A percentile compares a stretch with the other conserved stretches of the same genome.
Conservation (phyloP, 305 asterid species). For the Plantago coronopus region DNA sequence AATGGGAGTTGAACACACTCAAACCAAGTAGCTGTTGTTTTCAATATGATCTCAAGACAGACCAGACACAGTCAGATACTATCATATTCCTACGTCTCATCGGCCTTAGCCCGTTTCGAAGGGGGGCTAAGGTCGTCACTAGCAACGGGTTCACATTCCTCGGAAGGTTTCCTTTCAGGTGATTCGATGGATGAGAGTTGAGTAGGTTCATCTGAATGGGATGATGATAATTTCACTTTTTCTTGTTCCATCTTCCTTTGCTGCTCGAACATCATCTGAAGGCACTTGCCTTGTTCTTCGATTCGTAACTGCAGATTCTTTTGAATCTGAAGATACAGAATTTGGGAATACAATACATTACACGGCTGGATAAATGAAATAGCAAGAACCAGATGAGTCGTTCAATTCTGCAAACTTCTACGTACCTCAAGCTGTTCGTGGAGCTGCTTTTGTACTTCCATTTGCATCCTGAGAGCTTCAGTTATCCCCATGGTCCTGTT, state of each 20-base stretch:
- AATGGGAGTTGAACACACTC: background rate
- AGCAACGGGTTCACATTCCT: constrained; percentile 26
- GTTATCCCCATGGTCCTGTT: constrained; percentile 54
- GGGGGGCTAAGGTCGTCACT: constrained; percentile 20
- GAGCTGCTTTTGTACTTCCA: constrained; percentile 74
- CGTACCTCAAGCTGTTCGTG: constrained; percentile 76
- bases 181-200: constrained; percentile 27
- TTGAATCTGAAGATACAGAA: constrained; percentile 53
- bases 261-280: constrained; percentile 73
- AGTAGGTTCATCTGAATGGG: constrained; percentile 21
- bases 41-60: constrained; percentile 16
- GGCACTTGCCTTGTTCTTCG: constrained; percentile 75
- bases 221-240: constrained; percentile 27
- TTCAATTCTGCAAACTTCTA: background rate
- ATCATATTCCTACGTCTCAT: constrained; percentile 18
- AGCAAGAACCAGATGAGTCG: background rate
- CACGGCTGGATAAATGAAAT: no score
- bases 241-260: constrained; percentile 51
- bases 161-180: constrained; percentile 19
- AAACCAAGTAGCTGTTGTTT: constrained; percentile 12
- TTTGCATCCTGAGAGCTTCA: constrained; percentile 60
- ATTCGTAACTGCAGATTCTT: constrained; percentile 72
- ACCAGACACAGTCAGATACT: constrained; percentile 14
- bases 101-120: constrained; percentile 37
- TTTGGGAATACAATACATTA: background rate